phyloP scores from a whole-genome alignment of 1,284 basidiomycete genomes.

The Meira miltonrushii region DNA sequence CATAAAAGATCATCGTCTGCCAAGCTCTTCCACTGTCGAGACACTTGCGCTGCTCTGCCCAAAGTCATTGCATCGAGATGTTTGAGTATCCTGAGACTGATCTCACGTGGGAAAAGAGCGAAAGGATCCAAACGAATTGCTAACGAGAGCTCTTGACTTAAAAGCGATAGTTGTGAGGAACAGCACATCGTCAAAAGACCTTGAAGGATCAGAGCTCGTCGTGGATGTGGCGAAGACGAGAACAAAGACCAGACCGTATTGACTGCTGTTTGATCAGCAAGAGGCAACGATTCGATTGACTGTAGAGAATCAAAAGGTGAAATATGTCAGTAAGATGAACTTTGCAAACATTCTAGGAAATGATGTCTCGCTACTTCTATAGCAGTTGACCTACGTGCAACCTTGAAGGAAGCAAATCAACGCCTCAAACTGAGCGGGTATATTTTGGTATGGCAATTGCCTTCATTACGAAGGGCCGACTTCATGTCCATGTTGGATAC shows the following conservation, averaged over 20 bases:
- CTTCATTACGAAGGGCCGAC: no score
- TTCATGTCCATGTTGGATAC: no score
- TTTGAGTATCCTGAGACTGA: slow-evolving; percentile 80
- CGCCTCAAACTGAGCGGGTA: slow-evolving; percentile 46
- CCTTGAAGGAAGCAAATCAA: slow-evolving; percentile 18
- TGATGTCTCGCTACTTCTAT: slow-evolving; percentile 40
- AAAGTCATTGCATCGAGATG: slow-evolving; percentile 93
- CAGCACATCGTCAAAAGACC: slow-evolving; percentile 99
- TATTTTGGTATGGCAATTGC: no score
- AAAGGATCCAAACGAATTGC: slow-evolving; percentile 91
- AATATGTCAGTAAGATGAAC: slow-evolving; percentile 10
- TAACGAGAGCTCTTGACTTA: slow-evolving; percentile 82
- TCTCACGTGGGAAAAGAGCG: slow-evolving; percentile 80
- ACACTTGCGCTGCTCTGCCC: slow-evolving; percentile 91
- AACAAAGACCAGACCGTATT: slow-evolving; percentile 95
- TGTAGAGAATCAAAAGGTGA: slow-evolving; percentile 50
- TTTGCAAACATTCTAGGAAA: neutral
- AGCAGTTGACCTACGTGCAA: slow-evolving; percentile 33
- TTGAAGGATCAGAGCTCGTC: slow-evolving; percentile 86
- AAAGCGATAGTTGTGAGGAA: slow-evolving; percentile 94
- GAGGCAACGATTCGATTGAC: slow-evolving; percentile 87
- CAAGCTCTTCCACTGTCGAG: slow-evolving; percentile 74
- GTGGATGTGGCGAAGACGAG: slow-evolving; percentile 83
- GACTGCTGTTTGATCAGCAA: slow-evolving; percentile 80
- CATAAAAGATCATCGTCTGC: slow-evolving; percentile 96